Evolutionary conservation across 1,139 yeast species (phyloP).

Genomic region (Geotrichum restrictum): DNA sequence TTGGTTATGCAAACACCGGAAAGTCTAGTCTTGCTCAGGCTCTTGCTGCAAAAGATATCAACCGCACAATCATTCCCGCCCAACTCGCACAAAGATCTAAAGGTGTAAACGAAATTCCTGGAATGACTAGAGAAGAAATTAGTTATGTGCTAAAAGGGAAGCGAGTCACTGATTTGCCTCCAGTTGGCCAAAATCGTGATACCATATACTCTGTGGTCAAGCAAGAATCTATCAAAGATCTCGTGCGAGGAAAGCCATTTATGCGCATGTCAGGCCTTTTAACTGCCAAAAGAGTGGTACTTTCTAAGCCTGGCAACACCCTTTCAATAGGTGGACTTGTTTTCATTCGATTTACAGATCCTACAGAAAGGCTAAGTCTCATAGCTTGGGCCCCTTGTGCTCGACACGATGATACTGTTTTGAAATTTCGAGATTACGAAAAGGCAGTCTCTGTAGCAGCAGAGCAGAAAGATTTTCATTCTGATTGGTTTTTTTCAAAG

Average conservation of each 20-base stretch:
- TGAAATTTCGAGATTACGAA: conserved; percentile 35
- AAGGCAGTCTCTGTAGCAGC: conserved; percentile 32
- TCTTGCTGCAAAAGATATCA: conserved; percentile 40
- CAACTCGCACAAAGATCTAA: conserved; percentile 24
- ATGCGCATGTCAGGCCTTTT: conserved; percentile 41
- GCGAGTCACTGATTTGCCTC: conserved; percentile 54
- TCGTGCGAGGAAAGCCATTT: conserved; percentile 43
- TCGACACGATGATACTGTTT: conserved; percentile 30
- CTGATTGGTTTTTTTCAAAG: conserved; percentile 20
- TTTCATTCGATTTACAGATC: conserved; percentile 46
- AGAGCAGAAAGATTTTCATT: conserved; percentile 10
- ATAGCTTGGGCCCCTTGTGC: conserved; percentile 24
- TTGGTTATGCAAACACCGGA: conserved; percentile 76
- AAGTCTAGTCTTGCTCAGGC: conserved; percentile 62
- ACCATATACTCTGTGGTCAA: conserved; percentile 40
- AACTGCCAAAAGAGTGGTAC: conserved; percentile 29
- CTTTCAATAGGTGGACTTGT: conserved; percentile 60
- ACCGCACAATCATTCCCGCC: conserved; percentile 11
- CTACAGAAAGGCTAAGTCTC: conserved; percentile 26
- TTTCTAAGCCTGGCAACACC: conserved; percentile 45
- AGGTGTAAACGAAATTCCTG: conserved; percentile 48
- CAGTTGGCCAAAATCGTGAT: conserved; percentile 42
- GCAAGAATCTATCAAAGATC: conserved; percentile 38
- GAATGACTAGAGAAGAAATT: conserved; percentile 51
- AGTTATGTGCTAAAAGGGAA: conserved; percentile 39